Base-by-base conservation (phyloP, 192 early-diverging fungal species). In the Entophlyctis luteolus region DNA sequence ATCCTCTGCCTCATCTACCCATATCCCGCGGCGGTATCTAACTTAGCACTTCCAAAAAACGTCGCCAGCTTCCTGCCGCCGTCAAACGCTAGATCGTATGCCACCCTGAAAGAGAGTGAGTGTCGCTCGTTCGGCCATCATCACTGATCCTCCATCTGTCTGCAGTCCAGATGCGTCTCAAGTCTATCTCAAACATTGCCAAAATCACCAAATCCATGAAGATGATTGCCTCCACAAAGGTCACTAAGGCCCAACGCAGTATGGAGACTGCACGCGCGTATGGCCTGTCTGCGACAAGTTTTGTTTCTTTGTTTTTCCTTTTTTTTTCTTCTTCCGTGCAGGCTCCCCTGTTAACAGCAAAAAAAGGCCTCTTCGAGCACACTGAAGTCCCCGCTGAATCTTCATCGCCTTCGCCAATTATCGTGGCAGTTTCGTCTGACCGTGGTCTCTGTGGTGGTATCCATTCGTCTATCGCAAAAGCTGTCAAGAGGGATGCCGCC, bases 181-280 rank as follows among this genome's bases (percentile, higher is more conserved):
- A 95, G 84, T 95, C 96, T 63, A 87, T 99, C 62, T 86, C 89
- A 67, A 97, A 94, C 88, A 99, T 98, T 83, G 92, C 89, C 72
- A 99, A 99, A 84, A 98, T 99, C 77, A 99, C 96, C 55, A 95
- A 95, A 80, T 98, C 95, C 47, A 99, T 99, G 95, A 99, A 99
- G 87, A 96, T 99, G 93, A 99, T 99, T 96, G 94, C 96, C 38
- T 96, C 96, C 39, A 99, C 95, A 79, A 99, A 99, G 86, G 91
- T 95, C 73, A 75, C 83, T 28, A 90, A 88, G 79, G 90, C 94
- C 32, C 91, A 95, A 83, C 85, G 88, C 59, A 81, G 79, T 70
- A 95, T 96, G 93, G 89, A 92, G 74, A 76, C 81, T 58, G 95
- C 93, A 31, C 90, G 92, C 57, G 73, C 75, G 37, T 95, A 91